Evolutionary conservation across 805 yeast genomes (phyloP), one percentile per base, ranked within the genome.

Genomic region (Komagataella populi): DNA sequence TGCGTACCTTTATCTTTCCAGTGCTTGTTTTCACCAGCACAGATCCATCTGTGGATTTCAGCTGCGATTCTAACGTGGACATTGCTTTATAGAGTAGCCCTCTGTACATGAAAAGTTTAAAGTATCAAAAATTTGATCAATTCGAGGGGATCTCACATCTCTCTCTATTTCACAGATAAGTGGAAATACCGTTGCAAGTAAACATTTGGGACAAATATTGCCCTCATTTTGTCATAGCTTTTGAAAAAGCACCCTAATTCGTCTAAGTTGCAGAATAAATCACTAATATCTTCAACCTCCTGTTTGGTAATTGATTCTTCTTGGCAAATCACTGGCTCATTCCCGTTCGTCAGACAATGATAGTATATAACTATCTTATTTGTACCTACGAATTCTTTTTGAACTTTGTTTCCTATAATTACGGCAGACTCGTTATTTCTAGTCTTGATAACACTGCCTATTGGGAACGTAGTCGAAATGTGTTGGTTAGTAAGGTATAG

Each of bases 1-100:
- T 87, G 46, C 96, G 73, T 23, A 72, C 63, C 51, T 72, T 74
- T 3, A 63, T 60, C 51, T 71, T 67, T 0, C 81, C 81, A 1
- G 77, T 71, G 0, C 75, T 67, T 52, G 70, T 74, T 43, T 66
- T 63, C 4, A 75, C 77, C 2, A 66, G 54, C 2, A 75, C 76
- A 55, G 70, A 72, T 1, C 78, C 76, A 12, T 60, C 60, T 50
- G 49, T 10, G 6, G 24, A 16, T 46, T 50, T 23, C 44, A 18
- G 16, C 14, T n/a, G 23, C 10, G 23, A 20, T 22, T 17, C 17
- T 22, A 20, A 8, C 44, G 49, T 14, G 16, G 14, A 20, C 22
- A 12, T 17, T 14, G 14, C 16, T 44, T 10, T 43, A 20, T 44
- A 8, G 17, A 44, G 23, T 12, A n/a, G 18, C 8, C 14, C 16